Conservation (phyloP, 2,329 filamentous ascomycete genomes). For the Epichloe amarillans region DNA sequence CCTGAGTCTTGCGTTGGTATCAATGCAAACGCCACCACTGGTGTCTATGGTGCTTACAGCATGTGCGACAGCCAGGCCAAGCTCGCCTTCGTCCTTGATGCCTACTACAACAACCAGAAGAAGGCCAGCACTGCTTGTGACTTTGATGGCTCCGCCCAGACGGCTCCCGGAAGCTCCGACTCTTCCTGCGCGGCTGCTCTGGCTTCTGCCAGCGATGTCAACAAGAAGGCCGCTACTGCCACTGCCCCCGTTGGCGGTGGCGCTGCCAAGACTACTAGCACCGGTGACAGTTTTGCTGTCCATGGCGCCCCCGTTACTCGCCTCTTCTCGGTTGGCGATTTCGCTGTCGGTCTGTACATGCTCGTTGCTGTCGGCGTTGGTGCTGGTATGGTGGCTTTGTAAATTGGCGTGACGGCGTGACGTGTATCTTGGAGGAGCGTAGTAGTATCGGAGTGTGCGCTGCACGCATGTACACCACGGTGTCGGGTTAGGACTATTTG, state of each 20-base stretch:
- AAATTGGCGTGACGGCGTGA: conserved; percentile 15
- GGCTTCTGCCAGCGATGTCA: conserved; percentile 46
- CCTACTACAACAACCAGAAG: conserved; percentile 52
- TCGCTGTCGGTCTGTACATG: conserved; percentile 37
- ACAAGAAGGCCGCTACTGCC: conserved; percentile 15
- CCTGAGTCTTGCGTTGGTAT: conserved; percentile 53
- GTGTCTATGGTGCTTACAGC: conserved; percentile 62
- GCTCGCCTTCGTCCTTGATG: conserved; percentile 59
- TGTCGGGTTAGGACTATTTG: neutral
- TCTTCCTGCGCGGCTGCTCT: conserved; percentile 46
- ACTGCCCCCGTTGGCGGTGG: conserved; percentile 4
- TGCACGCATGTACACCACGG: neutral
- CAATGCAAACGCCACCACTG: conserved; percentile 49
- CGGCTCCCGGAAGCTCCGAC: conserved; percentile 33
- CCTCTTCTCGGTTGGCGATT: conserved; percentile 31
- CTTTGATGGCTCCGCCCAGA: conserved; percentile 53
- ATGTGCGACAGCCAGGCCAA: conserved; percentile 61
- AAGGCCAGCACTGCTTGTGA: conserved; percentile 47
- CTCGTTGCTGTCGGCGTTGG: conserved; percentile 38
- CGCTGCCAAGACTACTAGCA: conserved; percentile 1
- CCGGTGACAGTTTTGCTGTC: conserved; percentile 5
- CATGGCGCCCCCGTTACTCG: conserved; percentile 19
- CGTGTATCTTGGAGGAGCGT: neutral
- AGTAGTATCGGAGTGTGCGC: conserved; percentile 8
- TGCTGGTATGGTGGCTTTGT: conserved; percentile 40